Conservation (phyloP, 2,329 filamentous ascomycete genomes). For the Colletotrichum kahawae region DNA sequence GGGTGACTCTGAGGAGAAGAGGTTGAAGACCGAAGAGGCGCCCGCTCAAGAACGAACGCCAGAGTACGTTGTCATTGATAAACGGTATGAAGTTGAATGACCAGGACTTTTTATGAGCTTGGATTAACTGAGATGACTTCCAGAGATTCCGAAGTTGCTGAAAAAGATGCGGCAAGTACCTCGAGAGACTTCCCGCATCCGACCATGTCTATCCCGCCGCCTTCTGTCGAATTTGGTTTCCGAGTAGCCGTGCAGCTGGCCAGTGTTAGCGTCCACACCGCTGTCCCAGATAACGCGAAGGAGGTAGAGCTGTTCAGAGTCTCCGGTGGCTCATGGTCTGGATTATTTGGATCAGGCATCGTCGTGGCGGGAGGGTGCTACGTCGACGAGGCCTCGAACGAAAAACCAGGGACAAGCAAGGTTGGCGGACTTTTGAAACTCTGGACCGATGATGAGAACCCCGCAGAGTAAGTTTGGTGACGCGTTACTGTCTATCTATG, state of each 20-base stretch:
- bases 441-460: background rate
- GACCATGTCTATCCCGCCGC: slow-evolving; percentile 45
- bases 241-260: slow-evolving; percentile 44
- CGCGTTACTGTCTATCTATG: accelerated
- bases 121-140: background rate
- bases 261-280: background rate
- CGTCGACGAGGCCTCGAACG: slow-evolving; percentile 11
- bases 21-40: background rate
- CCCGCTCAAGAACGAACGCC: background rate
- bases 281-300: background rate
- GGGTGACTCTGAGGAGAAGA: background rate
- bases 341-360: slow-evolving; percentile 52
- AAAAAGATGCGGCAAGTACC: background rate
- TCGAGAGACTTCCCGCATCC: slow-evolving; percentile 37
- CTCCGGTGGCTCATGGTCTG: slow-evolving; percentile 50
- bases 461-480: background rate
- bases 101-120: background rate
- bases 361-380: slow-evolving; percentile 40
- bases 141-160: background rate
- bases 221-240: slow-evolving; percentile 52
- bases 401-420: background rate
- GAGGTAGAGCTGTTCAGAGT: slow-evolving; percentile 52
- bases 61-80: no score
- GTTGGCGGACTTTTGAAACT: slow-evolving; percentile 26
- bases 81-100: background rate